Evolutionary conservation across 345 rosid species (phyloP).

Genomic region (Ceriops tagal): DNA sequence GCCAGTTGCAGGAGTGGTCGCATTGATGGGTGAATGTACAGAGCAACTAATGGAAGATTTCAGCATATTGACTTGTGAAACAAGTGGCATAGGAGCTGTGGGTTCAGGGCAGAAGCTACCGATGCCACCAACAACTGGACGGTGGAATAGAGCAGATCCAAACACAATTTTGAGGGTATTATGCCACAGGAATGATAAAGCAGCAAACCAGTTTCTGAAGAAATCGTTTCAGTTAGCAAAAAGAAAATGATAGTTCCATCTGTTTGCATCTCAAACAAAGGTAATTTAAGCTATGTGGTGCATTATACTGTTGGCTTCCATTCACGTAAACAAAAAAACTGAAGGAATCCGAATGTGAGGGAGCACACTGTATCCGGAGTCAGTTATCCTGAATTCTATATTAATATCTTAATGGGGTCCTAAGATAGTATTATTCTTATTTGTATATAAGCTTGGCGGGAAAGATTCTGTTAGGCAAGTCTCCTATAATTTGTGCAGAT

Average conservation of each 20-base stretch:
- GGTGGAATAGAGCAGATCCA: constrained; percentile 78
- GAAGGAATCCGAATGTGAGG: not conserved
- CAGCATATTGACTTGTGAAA: constrained; percentile 52
- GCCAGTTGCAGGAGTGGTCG: constrained; percentile 66
- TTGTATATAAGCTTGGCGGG: constrained; percentile 10
- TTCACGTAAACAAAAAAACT: not conserved
- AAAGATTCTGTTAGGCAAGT: not conserved
- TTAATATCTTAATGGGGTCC: constrained; percentile 14
- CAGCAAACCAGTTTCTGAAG: constrained; percentile 63
- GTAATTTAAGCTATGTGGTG: constrained; percentile 2
- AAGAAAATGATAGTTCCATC: constrained; percentile 34
- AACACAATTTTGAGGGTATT: constrained; percentile 75
- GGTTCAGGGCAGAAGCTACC: constrained; percentile 57
- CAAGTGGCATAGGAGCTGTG: constrained; percentile 43
- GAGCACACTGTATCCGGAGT: no score
- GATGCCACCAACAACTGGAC: constrained; percentile 75
- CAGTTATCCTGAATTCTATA: constrained; percentile 6
- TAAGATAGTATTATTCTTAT: constrained; percentile 17
- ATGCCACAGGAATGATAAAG: constrained; percentile 69
- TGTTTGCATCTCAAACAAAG: constrained; percentile 4
- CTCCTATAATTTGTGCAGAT: not conserved
- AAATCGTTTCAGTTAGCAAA: constrained; percentile 66
- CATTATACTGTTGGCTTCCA: constrained; percentile 7
- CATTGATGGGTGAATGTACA: constrained; percentile 62
- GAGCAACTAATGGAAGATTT: constrained; percentile 83